Evolutionary conservation across 2,329 filamentous ascomycete species (phyloP).

Genomic region (Fusarium succisae): DNA sequence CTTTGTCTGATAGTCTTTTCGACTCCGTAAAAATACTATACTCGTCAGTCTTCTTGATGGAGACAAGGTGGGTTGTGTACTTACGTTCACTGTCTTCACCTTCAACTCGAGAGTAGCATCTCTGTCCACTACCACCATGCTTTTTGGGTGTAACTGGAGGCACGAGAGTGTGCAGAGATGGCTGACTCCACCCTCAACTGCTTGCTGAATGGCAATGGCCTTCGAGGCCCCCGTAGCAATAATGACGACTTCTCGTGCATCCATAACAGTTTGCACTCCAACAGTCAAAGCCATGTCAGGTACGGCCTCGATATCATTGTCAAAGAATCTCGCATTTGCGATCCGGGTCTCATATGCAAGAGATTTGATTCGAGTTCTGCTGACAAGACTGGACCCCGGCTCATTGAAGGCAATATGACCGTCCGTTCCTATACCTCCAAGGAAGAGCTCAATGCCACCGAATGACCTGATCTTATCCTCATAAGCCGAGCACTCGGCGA

Average conservation of each 20-base stretch:
- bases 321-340: constrained; percentile 3
- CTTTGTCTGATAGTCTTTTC: constrained; percentile 6
- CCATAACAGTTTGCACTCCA: constrained; percentile 11
- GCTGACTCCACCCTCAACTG: constrained; percentile 2
- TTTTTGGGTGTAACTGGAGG: background rate
- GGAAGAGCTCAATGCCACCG: background rate
- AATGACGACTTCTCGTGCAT: constrained; percentile 14
- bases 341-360: constrained; percentile 10
- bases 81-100: constrained; percentile 6
- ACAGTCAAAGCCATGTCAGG: constrained; percentile 12
- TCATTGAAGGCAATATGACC: constrained; percentile 9
- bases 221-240: background rate
- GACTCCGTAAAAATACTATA: background rate
- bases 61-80: fast-evolving
- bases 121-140: constrained; percentile 2
- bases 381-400: constrained; percentile 1
- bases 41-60: background rate
- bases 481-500: background rate
- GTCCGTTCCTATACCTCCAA: constrained; percentile 5
- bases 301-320: background rate
- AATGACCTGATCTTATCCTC: constrained; percentile 7
- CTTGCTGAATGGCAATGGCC: background rate
- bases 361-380: constrained; percentile 7
- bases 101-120: constrained; percentile 14
- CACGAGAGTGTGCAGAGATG: constrained; percentile 11